Evolutionary conservation across 768 basidiomycete genomes (phyloP).

Genomic region (Nidularia pulvinata): DNA sequence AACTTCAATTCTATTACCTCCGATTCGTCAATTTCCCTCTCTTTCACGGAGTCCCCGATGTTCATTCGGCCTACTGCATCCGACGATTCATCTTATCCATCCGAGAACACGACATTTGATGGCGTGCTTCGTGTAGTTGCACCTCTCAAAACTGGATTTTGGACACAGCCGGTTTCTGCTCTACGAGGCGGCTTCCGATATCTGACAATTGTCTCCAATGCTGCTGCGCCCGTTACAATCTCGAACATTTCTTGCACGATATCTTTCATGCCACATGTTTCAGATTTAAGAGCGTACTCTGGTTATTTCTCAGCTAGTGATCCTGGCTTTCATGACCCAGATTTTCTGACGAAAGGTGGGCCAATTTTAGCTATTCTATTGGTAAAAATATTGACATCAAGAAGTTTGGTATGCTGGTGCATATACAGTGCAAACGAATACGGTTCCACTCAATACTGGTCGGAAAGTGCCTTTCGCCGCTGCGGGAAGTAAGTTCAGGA

Average conservation of each 20-base stretch:
- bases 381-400: not conserved
- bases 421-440: conserved; percentile 62
- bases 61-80: conserved; percentile 54
- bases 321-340: conserved; percentile 37
- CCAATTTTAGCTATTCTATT: not conserved
- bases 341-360: conserved; percentile 50
- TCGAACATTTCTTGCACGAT: conserved; percentile 51
- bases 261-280: conserved; percentile 53
- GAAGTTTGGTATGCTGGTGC: conserved; percentile 61
- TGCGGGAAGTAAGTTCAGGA: conserved; percentile 31
- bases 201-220: conserved; percentile 43
- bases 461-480: conserved; percentile 44
- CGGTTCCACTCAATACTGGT: conserved; percentile 48
- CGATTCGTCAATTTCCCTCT: conserved; percentile 39
- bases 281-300: conserved; percentile 43
- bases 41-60: conserved; percentile 57
- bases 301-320: conserved; percentile 54
- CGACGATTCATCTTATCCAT: conserved; percentile 52
- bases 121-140: conserved; percentile 37
- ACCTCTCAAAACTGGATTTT: conserved; percentile 34
- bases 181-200: conserved; percentile 56
- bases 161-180: conserved; percentile 43
- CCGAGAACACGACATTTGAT: conserved; percentile 38
- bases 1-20: conserved; percentile 32
- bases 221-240: conserved; percentile 29